A percentile compares a stretch with the other conserved stretches of the same genome.
Conservation (phyloP, 2,329 filamentous ascomycete genomes). For the Fusarium subglutinans region DNA sequence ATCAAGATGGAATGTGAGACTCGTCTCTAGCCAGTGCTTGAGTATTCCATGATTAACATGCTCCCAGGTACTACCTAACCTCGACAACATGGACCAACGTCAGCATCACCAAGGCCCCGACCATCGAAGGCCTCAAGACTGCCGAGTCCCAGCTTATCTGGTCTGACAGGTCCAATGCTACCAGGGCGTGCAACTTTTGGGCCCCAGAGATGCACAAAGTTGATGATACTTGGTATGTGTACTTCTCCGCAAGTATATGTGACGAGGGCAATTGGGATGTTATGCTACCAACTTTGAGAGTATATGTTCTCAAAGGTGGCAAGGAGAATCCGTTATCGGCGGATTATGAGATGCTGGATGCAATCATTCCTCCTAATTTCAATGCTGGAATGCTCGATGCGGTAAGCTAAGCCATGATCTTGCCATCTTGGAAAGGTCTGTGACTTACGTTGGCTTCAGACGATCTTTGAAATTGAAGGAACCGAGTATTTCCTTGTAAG, state of each 20-base stretch:
- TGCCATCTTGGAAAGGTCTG: accelerated
- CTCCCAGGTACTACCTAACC: background rate
- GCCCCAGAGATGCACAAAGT: background rate
- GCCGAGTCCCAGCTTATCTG: background rate
- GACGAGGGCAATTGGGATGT: background rate
- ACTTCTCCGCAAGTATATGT: background rate
- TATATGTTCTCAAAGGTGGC: background rate
- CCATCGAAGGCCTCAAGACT: background rate
- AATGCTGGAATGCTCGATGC: background rate
- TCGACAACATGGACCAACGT: background rate
- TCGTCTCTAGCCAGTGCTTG: accelerated
- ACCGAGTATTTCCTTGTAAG: background rate
- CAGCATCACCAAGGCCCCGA: background rate
- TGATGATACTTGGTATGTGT: background rate
- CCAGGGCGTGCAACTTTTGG: background rate
- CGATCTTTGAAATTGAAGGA: background rate
- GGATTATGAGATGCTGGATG: background rate
- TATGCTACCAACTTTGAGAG: background rate
- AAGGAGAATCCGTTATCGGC: background rate
- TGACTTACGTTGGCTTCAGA: background rate
- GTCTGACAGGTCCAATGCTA: background rate
- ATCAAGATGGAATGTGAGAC: background rate
- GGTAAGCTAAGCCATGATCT: background rate
- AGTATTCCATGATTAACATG: accelerated
- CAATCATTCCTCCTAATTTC: background rate